Evolutionary conservation across 2,329 filamentous ascomycete genomes (phyloP), one percentile per base, ranked within the genome.

Genomic region (Alternaria gansuensis): DNA sequence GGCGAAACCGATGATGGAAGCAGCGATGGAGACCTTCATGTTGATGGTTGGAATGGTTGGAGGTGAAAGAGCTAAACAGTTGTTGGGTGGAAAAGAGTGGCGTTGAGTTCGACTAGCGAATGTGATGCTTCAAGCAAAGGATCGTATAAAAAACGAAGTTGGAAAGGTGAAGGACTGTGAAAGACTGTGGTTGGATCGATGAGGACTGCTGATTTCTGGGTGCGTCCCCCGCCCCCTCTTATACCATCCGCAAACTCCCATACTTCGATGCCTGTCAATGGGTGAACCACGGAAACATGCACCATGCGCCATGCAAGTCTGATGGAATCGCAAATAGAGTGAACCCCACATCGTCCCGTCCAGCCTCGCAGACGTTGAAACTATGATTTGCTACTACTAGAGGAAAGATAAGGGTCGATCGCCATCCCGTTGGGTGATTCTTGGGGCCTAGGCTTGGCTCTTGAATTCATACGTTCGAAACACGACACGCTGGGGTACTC

Each of bases 1-100:
- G 37, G 63, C 69, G 46, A 75, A 61, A 53, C 68, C 71, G 37
- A 73, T 51, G 51, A 74, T 62, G 54, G 70, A 59, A 59, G 70
- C 64, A 51, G 63, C 39, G 51, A 69, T 43, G 48, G 68, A 69
- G 66, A 64, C 70, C 70, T 76, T 72, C 74, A 76, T 76, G 55
- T 67, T 74, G 70, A 63, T 58, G 33, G 51, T 50, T 11, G 53
- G 33, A 43, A 45, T 29, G 52, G 40, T 54, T 36, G 51, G 53
- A 14, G 43, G 57, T 60, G 50, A 50, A 57, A 62, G 17, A 60
- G 54, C 24, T 54, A 57, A 34, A 53, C 44, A 45, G 31, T 10
- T 29, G 57, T 54, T 43, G 45, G 41, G 48, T 54, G 53, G 43
- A 51, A 57, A 41, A 52, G 51, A 55, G 49, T 75, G 67, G 52